Base-by-base conservation (phyloP, 2,329 filamentous ascomycete genomes). In the Laburnicola sp. region DNA sequence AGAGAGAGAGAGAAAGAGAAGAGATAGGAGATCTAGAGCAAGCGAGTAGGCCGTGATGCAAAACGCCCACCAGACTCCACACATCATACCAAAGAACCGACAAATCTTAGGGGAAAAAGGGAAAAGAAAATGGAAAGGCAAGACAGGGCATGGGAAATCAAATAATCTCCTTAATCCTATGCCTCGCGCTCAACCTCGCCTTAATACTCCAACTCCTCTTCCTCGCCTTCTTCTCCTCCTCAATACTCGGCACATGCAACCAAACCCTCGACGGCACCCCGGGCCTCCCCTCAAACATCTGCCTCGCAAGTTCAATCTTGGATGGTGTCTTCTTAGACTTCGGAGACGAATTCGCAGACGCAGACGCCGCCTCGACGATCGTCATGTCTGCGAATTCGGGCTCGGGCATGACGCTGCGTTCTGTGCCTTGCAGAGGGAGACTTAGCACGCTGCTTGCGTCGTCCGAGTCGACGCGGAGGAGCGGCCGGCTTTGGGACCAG, bases 131-230 rank as follows among this genome's bases (percentile, higher is more conserved):
- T n/a, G n/a, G n/a, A n/a, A n/a, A n/a, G n/a, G n/a, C 28, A 8
- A 32, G 43, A 28, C 27, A 45, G 31, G 0, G 27, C n/a, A n/a
- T n/a, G 30, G 11, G 25, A n/a, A 21, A 44, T 50, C 36, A 69
- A 36, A 63, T 60, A 36, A 65, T 65, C 56, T 69, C 66, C 51
- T 53, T 64, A 6, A 68, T 53, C n/a, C 64, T 64, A 46, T 59
- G 62, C 7, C 59, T 50, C 34, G 55, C 49, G 6, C 51, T 56
- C 48, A 70, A 56, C 31, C 58, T 53, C 10, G 59, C 57, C 34
- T 67, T 64, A 36, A 68, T 54, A 47, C 55, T 68, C 66, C 66
- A 69, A 38, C 63, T 66, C 56, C 58, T 60, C 55, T 65, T 68
- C 51, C 60, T 55, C 35, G 42, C 50, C 53, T 51, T 53, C 54